Evolutionary conservation across 768 basidiomycete species (phyloP), one percentile per base, ranked within the genome.

Genomic region (Boletus rubescentipes): DNA sequence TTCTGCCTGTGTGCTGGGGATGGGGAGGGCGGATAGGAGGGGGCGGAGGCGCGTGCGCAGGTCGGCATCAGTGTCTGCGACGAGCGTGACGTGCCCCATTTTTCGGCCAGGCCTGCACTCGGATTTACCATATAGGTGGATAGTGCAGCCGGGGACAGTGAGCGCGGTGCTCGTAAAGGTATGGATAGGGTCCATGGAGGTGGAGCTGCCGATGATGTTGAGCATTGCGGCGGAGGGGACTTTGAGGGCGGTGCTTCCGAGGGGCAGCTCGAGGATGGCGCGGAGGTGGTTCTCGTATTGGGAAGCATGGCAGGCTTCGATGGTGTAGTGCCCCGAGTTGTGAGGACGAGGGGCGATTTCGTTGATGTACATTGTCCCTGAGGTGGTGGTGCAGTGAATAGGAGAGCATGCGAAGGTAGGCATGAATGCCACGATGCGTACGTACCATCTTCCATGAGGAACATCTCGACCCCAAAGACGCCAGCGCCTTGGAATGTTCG

Each of bases 281-380:
- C 94, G 92, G 46, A 98, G 86, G 70, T 98, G 97, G 61, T 98
- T 97, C 70, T 93, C 93, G 73, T 91, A 99, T 73, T 98, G 97
- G 2, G 96, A 98, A 3, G 93, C 91, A 61, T 92, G 79, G 70
- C 94, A 98, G 0, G 96, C 94, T 74, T 98, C 97, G 66, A 98
- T 98, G 29, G 95, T 97, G 72, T 98, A 96, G 69, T 99, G 97
- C 0, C 96, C 97, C 9, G 95, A 98, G 74, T 98, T 99, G 70
- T 99, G 97, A 2, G 97, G 96, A 16, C 97, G 83, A 12, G 97
- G 97, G 0, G 97, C 97, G 56, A 99, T 96, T 74, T 99, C 97
- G 71, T 99, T 99, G 58, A 99, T 81, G 54, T 85, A 84, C 1
- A 98, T 79, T 1, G 77, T 70, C 12, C 89, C 93, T 95, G 60